Evolutionary conservation across 1,284 basidiomycete species (phyloP).

Genomic region (Ceratobasidium sp.): DNA sequence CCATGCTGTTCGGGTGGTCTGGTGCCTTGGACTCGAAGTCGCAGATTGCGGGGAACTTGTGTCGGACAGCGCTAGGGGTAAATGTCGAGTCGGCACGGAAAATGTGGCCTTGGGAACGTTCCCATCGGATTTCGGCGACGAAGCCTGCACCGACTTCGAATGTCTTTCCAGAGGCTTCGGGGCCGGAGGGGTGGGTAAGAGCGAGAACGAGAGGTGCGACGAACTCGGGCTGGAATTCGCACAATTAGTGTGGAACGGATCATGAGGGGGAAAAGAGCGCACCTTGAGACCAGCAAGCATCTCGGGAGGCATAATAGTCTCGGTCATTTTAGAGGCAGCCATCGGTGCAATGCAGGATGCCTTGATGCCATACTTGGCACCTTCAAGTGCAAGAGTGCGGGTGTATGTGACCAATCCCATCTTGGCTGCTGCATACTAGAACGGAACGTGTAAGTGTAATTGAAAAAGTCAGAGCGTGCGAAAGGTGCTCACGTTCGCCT

Average conservation of each 20-base stretch:
- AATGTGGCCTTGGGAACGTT: conserved; percentile 83
- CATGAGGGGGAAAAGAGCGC: conserved; percentile 39
- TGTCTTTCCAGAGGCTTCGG: conserved; percentile 83
- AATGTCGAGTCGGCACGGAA: conserved; percentile 93
- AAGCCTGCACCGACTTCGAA: conserved; percentile 97
- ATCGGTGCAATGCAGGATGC: conserved; percentile 89
- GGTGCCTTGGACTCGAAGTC: conserved; percentile 64
- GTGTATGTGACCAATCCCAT: conserved; percentile 92
- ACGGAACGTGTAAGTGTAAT: neutral
- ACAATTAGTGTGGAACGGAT: neutral
- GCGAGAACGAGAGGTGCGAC: conserved; percentile 92
- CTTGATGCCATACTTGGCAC: conserved; percentile 92
- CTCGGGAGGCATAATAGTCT: conserved; percentile 96
- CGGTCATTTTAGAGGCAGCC: conserved; percentile 93
- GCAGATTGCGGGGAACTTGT: conserved; percentile 15
- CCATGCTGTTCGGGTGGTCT: conserved; percentile 73
- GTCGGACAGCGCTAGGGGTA: conserved; percentile 87
- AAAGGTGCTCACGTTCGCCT: conserved; percentile 67
- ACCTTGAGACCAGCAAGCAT: conserved; percentile 90
- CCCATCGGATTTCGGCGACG: conserved; percentile 91
- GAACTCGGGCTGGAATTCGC: conserved; percentile 73
- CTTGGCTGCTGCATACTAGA: conserved; percentile 77
- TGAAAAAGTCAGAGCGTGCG: conserved; percentile 50
- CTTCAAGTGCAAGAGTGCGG: conserved; percentile 89
- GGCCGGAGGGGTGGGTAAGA: conserved; percentile 76